Evolutionary conservation across 805 yeast genomes (phyloP).

Genomic region (Starmerella sp.): DNA sequence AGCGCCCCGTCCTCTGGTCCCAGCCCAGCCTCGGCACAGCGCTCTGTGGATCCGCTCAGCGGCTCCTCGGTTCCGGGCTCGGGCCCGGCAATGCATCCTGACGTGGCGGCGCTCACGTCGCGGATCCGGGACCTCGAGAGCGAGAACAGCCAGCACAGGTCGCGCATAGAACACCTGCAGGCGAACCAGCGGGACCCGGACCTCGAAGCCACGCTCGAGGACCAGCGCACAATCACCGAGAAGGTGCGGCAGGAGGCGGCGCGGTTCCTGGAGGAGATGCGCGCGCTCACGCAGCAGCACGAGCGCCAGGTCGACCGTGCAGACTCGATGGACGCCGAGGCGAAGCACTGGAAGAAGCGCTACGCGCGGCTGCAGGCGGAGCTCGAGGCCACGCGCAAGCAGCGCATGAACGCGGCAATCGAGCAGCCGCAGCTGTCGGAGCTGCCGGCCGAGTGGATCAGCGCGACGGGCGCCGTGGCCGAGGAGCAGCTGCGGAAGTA

Average conservation of each 20-base stretch:
- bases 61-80: not conserved
- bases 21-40: too few relatives aligned
- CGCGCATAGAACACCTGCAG: not conserved
- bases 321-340: constrained; percentile 27
- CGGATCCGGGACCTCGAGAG: constrained; percentile 1
- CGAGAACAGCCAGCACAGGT: not conserved
- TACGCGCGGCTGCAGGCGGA: constrained; percentile 26
- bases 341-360: constrained; percentile 30
- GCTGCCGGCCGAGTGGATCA: not conserved
- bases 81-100: not conserved
- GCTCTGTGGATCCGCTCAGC: not conserved
- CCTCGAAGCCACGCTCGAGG: constrained; percentile 18
- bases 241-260: constrained; percentile 32
- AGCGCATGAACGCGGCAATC: constrained; percentile 15
- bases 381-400: constrained; percentile 19
- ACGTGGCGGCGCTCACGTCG: not conserved
- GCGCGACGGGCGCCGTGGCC: constrained; percentile 25
- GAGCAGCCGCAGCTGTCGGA: constrained; percentile 7
- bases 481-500: constrained; percentile 24
- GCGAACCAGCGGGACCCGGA: constrained; percentile 7
- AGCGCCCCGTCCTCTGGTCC: too few relatives aligned
- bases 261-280: constrained; percentile 30
- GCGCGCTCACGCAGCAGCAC: constrained; percentile 27
- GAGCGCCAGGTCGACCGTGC: constrained; percentile 23
- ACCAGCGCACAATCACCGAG: constrained; percentile 27